These are phyloP conservation scores for Exidia glandulosa DNA, from an alignment of 768 basidiomycete species.

Conservation along the genomic window DNA sequence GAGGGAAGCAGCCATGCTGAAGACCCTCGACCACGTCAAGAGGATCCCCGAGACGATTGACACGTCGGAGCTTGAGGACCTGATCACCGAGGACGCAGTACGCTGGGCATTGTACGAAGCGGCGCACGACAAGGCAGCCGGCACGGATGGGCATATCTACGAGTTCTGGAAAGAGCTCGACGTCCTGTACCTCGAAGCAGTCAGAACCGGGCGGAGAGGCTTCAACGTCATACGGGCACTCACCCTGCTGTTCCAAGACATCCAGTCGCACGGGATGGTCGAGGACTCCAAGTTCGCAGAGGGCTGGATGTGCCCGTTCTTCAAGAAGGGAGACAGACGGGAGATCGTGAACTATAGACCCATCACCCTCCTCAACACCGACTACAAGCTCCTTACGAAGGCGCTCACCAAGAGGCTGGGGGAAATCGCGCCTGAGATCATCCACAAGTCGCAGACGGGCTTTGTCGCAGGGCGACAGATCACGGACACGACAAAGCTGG, in stretches of 20 bases:
- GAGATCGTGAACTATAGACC: constrained; percentile 12
- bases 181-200: background rate
- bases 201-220: background rate
- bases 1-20: background rate
- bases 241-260: constrained; percentile 38
- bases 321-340: constrained; percentile 18
- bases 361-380: constrained; percentile 16
- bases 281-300: constrained; percentile 9
- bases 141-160: background rate
- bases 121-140: background rate
- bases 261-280: constrained; percentile 14
- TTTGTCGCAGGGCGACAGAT: constrained; percentile 25
- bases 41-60: background rate
- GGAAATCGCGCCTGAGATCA: constrained; percentile 2
- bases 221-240: background rate
- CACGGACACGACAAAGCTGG: constrained; percentile 20
- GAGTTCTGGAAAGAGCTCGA: background rate
- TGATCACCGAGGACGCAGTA: background rate
- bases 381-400: constrained; percentile 24
- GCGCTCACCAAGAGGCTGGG: constrained; percentile 12
- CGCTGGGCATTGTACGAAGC: background rate
- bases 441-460: constrained; percentile 29
- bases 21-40: background rate
- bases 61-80: background rate
- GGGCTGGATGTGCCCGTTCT: constrained; percentile 28